Percentiles rank a stretch among this genome's conserved stretches.
Conservation (phyloP, 2,329 filamentous ascomycete species). For the Colletotrichum limetticola region DNA sequence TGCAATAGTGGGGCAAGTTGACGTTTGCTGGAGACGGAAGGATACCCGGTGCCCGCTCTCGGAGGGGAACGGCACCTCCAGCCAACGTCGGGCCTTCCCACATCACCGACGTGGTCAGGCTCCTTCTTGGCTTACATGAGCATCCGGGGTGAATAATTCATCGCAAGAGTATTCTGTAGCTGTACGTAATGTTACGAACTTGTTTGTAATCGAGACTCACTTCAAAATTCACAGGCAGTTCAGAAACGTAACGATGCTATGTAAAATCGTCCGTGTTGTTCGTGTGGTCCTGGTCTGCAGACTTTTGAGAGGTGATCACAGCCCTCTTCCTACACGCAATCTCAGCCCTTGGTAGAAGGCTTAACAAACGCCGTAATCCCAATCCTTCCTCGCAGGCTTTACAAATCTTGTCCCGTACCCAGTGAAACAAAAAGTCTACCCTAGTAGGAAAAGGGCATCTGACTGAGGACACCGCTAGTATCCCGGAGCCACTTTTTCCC, state of each 20-base stretch:
- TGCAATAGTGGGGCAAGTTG: conserved; percentile 33
- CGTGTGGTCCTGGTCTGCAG: conserved; percentile 18
- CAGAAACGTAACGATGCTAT: background rate
- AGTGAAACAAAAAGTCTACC: conserved; percentile 13
- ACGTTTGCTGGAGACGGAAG: conserved; percentile 25
- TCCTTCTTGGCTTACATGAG: conserved; percentile 15
- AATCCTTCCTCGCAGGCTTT: background rate
- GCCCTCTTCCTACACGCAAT: conserved; percentile 9
- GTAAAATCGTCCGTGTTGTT: conserved; percentile 3
- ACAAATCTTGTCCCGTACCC: background rate
- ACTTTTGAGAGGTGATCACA: background rate
- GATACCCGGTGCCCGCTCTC: conserved; percentile 22
- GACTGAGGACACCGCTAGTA: conserved; percentile 1
- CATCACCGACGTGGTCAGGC: conserved; percentile 4
- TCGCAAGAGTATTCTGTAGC: background rate
- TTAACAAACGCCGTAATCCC: conserved; percentile 15
- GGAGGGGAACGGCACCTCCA: conserved; percentile 14
- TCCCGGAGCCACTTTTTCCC: background rate
- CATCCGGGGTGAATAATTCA: background rate
- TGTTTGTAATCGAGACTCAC: too few species aligned
- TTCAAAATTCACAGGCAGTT: background rate
- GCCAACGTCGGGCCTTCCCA: conserved; percentile 18
- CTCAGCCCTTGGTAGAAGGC: conserved; percentile 17
- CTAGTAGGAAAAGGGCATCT: background rate
- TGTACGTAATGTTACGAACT: too few species aligned